phyloP scores from a whole-genome alignment of 2,329 filamentous ascomycete genomes.

The Sporothrix protearum region DNA sequence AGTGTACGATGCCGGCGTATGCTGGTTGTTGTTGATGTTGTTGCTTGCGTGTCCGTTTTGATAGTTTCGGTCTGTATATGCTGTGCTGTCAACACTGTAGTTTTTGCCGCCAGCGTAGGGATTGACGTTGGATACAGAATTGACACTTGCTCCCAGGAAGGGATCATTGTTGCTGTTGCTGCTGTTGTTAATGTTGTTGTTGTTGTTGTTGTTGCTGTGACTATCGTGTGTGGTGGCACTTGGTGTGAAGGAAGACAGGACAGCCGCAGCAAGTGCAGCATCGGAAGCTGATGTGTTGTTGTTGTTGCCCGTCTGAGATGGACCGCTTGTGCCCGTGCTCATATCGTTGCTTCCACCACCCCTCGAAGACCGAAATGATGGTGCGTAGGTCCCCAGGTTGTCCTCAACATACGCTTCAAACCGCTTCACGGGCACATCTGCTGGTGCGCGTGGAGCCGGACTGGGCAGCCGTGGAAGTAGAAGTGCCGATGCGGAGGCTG shows the following conservation, averaged over 20 bases:
- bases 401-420: conserved; percentile 26
- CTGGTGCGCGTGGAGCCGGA: conserved; percentile 2
- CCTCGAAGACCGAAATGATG: conserved; percentile 18
- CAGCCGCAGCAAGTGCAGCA: background rate
- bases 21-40: background rate
- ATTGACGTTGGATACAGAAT: background rate
- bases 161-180: conserved; percentile 12
- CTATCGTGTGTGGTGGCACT: conserved; percentile 15
- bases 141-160: background rate
- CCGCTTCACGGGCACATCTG: conserved; percentile 18
- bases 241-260: conserved; percentile 12
- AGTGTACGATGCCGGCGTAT: background rate
- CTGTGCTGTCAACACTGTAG: conserved; percentile 1
- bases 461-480: conserved; percentile 8
- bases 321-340: background rate
- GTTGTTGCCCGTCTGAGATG: background rate
- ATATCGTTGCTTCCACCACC: background rate
- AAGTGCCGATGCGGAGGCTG: background rate
- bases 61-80: background rate
- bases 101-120: background rate
- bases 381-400: conserved; percentile 23
- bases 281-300: background rate
- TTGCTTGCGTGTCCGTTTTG: background rate
- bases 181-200: too few species aligned
- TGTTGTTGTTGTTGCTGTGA: conserved; percentile 12